Percentiles rank a stretch among this genome's conserved stretches.
phyloP scores from a whole-genome alignment of 352 stramenopile species.

The Phytophthora idaei region DNA sequence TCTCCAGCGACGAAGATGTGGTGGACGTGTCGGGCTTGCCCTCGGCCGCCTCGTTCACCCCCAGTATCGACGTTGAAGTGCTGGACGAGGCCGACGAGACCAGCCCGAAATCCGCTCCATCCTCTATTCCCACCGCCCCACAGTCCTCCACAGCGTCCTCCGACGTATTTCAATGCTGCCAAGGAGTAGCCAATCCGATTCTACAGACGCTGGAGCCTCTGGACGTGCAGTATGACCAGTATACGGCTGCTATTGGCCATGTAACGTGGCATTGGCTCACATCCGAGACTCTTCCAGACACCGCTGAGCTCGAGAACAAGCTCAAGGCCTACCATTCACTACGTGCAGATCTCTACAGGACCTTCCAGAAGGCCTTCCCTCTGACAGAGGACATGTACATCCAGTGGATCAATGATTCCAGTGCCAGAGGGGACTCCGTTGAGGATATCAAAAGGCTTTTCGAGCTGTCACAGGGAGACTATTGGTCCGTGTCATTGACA shows the following conservation, averaged over 20 bases:
- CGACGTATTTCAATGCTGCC: conserved; percentile 27
- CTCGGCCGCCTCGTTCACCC: neutral
- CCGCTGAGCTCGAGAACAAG: conserved; percentile 9
- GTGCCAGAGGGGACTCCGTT: neutral
- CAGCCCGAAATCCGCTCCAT: neutral
- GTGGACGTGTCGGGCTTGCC: conserved; percentile 6
- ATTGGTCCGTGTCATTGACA: conserved; percentile 59
- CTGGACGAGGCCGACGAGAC: conserved; percentile 30
- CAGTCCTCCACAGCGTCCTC: neutral
- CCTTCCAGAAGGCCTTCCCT: conserved; percentile 63
- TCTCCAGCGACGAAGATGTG: conserved; percentile 53
- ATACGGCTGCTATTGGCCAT: conserved; percentile 39
- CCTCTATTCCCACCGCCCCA: neutral
- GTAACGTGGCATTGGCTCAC: conserved; percentile 40
- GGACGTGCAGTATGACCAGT: conserved; percentile 45
- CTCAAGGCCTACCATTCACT: conserved; percentile 31
- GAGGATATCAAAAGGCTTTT: conserved; percentile 40
- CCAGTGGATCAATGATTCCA: conserved; percentile 54
- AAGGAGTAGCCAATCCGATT: conserved; percentile 17
- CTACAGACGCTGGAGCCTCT: conserved; percentile 9
- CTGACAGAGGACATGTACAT: conserved; percentile 62
- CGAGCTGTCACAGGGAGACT: conserved; percentile 48
- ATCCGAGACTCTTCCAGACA: conserved; percentile 4
- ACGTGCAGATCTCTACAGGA: conserved; percentile 40
- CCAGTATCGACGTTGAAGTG: conserved; percentile 35